Conservation (phyloP, 2,329 filamentous ascomycete species). For the Myriosclerotinia duriaeana region DNA sequence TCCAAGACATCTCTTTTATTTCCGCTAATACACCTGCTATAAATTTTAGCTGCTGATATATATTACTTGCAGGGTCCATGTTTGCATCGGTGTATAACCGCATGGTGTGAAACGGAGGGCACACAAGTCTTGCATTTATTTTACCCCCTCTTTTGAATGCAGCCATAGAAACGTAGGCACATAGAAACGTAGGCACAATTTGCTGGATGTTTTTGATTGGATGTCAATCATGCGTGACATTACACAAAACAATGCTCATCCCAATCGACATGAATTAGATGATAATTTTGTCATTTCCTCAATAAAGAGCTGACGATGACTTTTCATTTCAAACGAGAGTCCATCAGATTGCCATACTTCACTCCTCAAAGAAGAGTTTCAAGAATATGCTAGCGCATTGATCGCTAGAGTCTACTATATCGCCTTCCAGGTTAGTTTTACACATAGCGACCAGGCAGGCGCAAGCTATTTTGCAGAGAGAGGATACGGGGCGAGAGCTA, state of each 20-base stretch:
- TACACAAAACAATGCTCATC: too few relatives aligned
- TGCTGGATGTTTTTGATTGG: neutral
- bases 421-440: constrained; percentile 45
- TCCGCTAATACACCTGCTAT: too few relatives aligned
- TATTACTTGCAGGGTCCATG: too few relatives aligned
- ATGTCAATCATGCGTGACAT: neutral
- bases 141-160: too few relatives aligned
- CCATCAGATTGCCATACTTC: constrained; percentile 38
- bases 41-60: too few relatives aligned
- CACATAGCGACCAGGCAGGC: constrained; percentile 46
- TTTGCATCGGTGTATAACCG: too few relatives aligned
- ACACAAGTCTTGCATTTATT: too few relatives aligned
- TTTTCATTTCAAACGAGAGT: constrained; percentile 22
- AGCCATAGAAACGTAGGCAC: neutral
- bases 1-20: too few relatives aligned
- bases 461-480: constrained; percentile 45
- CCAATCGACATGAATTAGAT: too few relatives aligned
- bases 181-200: neutral
- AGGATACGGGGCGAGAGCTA: constrained; percentile 39
- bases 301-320: too few relatives aligned
- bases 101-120: too few relatives aligned
- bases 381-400: constrained; percentile 25
- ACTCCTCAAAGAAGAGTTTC: constrained; percentile 34
- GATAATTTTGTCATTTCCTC: too few relatives aligned
- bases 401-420: constrained; percentile 44